Evolutionary conservation across 2,329 filamentous ascomycete genomes (phyloP).

Genomic region (Apiospora saccharicola): DNA sequence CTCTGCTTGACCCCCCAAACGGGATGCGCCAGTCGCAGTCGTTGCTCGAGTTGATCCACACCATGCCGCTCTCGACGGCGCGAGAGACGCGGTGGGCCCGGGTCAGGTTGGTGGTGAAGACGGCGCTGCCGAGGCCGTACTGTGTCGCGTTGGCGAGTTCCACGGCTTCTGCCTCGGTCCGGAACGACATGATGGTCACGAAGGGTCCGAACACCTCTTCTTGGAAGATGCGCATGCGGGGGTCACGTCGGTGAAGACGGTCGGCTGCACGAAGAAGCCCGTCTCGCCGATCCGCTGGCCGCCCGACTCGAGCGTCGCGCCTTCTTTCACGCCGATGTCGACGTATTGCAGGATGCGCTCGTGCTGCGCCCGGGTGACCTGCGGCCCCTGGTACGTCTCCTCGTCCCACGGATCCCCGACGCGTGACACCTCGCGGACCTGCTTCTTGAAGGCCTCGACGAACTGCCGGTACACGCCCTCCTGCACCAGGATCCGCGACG

Average conservation of each 20-base stretch:
- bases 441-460: conserved; percentile 79
- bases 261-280: conserved; percentile 85
- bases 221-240: conserved; percentile 88
- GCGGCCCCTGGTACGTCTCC: conserved; percentile 86
- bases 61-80: conserved; percentile 72
- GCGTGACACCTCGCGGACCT: conserved; percentile 70
- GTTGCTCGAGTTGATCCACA: conserved; percentile 72
- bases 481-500: conserved; percentile 85
- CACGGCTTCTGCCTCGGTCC: conserved; percentile 80
- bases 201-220: conserved; percentile 95
- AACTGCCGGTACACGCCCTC: conserved; percentile 90
- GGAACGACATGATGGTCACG: conserved; percentile 85
- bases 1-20: conserved; percentile 65
- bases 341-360: conserved; percentile 89
- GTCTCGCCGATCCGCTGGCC: conserved; percentile 74
- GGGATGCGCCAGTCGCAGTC: conserved; percentile 26
- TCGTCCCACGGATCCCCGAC: conserved; percentile 80
- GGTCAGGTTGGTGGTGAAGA: conserved; percentile 85
- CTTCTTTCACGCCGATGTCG: conserved; percentile 66
- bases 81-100: conserved; percentile 83
- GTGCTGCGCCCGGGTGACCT: conserved; percentile 84
- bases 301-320: conserved; percentile 66
- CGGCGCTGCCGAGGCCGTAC: conserved; percentile 83
- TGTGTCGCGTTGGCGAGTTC: conserved; percentile 75
- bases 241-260: conserved; percentile 81